Percentiles rank a stretch among this genome's conserved stretches.
phyloP scores from a whole-genome alignment of 129 eudicot genomes.

The Glebionis coronaria region DNA sequence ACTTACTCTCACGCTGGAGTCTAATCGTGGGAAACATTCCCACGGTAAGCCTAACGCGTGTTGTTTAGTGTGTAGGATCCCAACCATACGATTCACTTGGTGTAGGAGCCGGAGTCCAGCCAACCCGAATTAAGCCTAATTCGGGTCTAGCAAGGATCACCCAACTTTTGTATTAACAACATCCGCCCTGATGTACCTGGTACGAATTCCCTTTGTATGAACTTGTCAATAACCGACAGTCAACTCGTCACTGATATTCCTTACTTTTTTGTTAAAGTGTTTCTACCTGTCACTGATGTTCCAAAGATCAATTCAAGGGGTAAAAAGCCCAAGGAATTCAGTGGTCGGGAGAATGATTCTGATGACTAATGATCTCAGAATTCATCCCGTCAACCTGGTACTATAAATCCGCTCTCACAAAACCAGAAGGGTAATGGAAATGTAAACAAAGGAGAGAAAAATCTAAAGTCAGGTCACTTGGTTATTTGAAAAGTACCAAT shows the following conservation, averaged over 20 bases:
- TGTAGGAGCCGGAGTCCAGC: too few relatives aligned
- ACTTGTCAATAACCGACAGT: slow-evolving; percentile 24
- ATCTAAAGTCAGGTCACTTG: slow-evolving; percentile 37
- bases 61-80: too few relatives aligned
- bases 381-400: slow-evolving; percentile 39
- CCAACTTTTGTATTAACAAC: too few relatives aligned
- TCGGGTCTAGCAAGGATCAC: too few relatives aligned
- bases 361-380: slow-evolving; percentile 28
- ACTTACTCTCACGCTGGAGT: too few relatives aligned
- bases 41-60: too few relatives aligned
- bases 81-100: too few relatives aligned
- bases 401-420: slow-evolving; percentile 30
- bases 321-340: slow-evolving; percentile 33
- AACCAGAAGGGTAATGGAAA: slow-evolving; percentile 48
- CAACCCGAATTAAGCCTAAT: too few relatives aligned
- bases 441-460: slow-evolving; percentile 43
- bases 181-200: slow-evolving; percentile 70
- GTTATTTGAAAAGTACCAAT: too few relatives aligned
- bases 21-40: too few relatives aligned
- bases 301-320: slow-evolving; percentile 28
- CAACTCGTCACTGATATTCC: too few relatives aligned
- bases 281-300: slow-evolving; percentile 22
- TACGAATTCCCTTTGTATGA: slow-evolving; percentile 17
- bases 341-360: slow-evolving; percentile 30
- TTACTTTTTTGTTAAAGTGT: too few relatives aligned